Evolutionary conservation across 1,139 yeast species (phyloP).

Genomic region (Lodderomyces pseudojiufengensis): DNA sequence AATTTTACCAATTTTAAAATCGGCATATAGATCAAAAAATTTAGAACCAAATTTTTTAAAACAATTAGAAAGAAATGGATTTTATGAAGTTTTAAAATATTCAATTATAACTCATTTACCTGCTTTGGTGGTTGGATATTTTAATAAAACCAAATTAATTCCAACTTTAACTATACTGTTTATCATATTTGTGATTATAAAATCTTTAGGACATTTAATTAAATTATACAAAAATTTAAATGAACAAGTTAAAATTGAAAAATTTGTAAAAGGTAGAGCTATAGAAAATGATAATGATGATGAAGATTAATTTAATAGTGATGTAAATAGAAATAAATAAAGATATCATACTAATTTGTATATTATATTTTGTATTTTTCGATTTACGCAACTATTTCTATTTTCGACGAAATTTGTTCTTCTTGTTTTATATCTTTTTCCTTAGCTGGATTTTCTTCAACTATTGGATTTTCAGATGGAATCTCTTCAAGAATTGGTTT

Average conservation of each 20-base stretch:
- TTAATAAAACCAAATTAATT: neutral
- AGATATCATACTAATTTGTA: too few relatives aligned
- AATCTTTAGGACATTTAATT: constrained; percentile 11
- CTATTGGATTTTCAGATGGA: constrained; percentile 5
- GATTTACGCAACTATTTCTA: too few relatives aligned
- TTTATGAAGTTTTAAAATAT: constrained; percentile 14
- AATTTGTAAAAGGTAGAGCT: constrained; percentile 59
- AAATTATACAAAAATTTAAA: constrained; percentile 23
- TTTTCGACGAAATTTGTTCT: too few relatives aligned
- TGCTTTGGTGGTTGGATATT: constrained; percentile 9
- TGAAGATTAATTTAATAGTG: neutral
- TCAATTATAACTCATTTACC: constrained; percentile 17
- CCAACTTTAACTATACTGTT: constrained; percentile 15
- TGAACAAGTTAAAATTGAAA: constrained; percentile 54
- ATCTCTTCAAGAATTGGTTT: constrained; percentile 1
- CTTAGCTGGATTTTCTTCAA: too few relatives aligned
- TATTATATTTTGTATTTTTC: too few relatives aligned
- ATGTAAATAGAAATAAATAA: too few relatives aligned
- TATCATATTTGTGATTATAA: constrained; percentile 14
- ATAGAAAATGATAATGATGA: constrained; percentile 47
- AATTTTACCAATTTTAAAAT: constrained; percentile 14
- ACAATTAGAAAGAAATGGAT: constrained; percentile 6
- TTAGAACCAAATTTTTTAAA: too few relatives aligned
- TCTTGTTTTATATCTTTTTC: too few relatives aligned
- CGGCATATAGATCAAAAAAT: too few relatives aligned